Evolutionary conservation across 73 alveolate species (phyloP).

Genomic region (Paraurostyla sp.): DNA sequence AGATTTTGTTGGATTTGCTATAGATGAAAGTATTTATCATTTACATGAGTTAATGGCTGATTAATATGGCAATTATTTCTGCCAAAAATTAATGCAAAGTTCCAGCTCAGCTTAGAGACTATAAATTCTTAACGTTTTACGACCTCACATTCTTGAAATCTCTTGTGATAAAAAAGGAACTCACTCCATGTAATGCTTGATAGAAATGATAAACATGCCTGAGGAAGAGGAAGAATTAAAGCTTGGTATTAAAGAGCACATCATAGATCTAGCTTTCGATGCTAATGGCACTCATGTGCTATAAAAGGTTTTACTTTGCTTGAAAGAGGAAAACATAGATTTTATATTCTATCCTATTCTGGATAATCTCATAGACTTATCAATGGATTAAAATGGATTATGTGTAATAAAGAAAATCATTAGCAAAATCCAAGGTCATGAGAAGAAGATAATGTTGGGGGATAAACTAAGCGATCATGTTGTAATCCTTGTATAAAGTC

Average conservation of each 20-base stretch:
- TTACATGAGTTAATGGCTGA: conserved; percentile 87
- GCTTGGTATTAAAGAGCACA: conserved; percentile 78
- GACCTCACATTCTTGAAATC: conserved; percentile 81
- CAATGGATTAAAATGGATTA: conserved; percentile 91
- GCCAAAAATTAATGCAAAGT: conserved; percentile 85
- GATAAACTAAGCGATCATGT: conserved; percentile 78
- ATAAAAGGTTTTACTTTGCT: conserved; percentile 84
- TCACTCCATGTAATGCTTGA: conserved; percentile 91
- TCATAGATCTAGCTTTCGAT: conserved; percentile 79
- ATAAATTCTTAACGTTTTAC: conserved; percentile 71
- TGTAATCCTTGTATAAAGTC: conserved; percentile 82
- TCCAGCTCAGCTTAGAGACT: conserved; percentile 83
- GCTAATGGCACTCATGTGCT: conserved; percentile 95
- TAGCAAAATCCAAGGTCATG: conserved; percentile 75
- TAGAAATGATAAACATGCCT: conserved; percentile 82
- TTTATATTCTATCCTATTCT: conserved; percentile 82
- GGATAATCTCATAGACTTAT: conserved; percentile 80
- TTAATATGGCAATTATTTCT: conserved; percentile 92
- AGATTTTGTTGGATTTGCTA: conserved; percentile 81
- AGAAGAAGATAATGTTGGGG: conserved; percentile 64
- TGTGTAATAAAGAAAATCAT: conserved; percentile 87
- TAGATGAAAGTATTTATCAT: conserved; percentile 73
- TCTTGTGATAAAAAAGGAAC: conserved; percentile 94
- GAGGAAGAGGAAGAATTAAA: conserved; percentile 91
- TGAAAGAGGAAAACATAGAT: conserved; percentile 84